These are phyloP conservation scores for Didymella segeticola DNA, from an alignment of 2,329 filamentous ascomycete species.

Conservation along the genomic window DNA sequence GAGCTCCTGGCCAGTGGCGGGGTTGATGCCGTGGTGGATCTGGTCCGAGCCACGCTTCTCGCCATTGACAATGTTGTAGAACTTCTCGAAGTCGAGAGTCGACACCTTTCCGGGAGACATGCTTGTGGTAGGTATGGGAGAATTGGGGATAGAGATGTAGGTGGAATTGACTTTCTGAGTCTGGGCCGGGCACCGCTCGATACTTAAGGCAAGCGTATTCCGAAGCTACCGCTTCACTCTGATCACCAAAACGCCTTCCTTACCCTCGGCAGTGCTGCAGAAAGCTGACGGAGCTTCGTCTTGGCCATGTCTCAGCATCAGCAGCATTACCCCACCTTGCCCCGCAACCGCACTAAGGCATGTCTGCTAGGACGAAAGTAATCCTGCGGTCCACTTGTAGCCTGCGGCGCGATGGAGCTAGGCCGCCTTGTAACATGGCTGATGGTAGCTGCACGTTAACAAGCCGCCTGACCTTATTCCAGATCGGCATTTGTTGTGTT, in stretches of 20 bases:
- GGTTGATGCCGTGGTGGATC: slow-evolving; percentile 59
- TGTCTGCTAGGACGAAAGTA: neutral
- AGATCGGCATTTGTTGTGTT: neutral
- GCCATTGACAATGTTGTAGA: slow-evolving; percentile 61
- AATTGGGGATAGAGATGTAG: too few species aligned
- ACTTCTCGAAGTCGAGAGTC: slow-evolving; percentile 52
- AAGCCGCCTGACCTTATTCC: neutral
- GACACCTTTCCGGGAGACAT: slow-evolving; percentile 57
- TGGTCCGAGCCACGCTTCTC: slow-evolving; percentile 52
- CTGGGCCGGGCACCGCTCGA: neutral
- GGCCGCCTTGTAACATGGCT: neutral
- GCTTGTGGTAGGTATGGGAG: slow-evolving; percentile 28
- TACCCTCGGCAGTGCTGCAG: slow-evolving; percentile 18
- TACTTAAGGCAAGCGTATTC: slow-evolving; percentile 10
- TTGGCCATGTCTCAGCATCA: slow-evolving; percentile 12
- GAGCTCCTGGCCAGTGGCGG: slow-evolving; percentile 57
- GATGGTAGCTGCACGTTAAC: neutral
- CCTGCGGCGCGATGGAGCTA: neutral
- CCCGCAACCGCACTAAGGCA: slow-evolving; percentile 8
- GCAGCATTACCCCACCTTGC: slow-evolving; percentile 21
- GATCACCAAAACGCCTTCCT: neutral
- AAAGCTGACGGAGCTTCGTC: slow-evolving; percentile 4
- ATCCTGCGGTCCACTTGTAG: neutral
- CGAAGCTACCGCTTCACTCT: neutral
- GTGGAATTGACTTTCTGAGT: neutral